phyloP scores from a whole-genome alignment of 805 yeast genomes.

The Lachancea kluyveri region DNA sequence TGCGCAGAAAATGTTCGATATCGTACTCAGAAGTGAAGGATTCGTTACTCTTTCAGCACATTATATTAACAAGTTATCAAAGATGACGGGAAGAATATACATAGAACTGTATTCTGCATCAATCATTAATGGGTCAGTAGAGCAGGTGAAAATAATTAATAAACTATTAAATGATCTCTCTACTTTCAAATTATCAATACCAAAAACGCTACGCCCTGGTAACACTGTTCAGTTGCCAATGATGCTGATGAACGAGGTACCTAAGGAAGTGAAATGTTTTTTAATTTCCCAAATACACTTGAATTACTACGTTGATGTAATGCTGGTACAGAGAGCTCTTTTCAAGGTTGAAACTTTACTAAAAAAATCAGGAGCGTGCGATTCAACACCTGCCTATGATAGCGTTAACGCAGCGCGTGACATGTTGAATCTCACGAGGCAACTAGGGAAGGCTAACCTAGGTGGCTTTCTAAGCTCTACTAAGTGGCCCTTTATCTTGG shows the following conservation, averaged over 20 bases:
- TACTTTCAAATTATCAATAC: constrained; percentile 3
- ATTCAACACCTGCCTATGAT: constrained; percentile 2
- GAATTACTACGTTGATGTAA: constrained; percentile 3
- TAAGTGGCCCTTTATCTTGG: constrained; percentile 5
- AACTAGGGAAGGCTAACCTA: constrained; percentile 1
- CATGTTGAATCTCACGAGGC: background rate
- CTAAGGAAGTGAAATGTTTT: constrained; percentile 1
- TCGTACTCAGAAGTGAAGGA: constrained; percentile 4
- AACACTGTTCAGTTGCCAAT: too few relatives aligned
- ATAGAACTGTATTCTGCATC: constrained; percentile 4
- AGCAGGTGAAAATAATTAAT: constrained; percentile 3
- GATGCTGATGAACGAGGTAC: constrained; percentile 5
- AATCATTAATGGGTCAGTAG: background rate
- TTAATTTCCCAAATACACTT: constrained; percentile 3
- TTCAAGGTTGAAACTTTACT: constrained; percentile 4
- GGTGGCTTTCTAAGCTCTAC: constrained; percentile 2
- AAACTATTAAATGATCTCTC: constrained; percentile 4
- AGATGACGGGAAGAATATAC: constrained; percentile 3
- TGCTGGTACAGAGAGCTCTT: constrained; percentile 4
- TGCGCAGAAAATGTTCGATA: constrained; percentile 2
- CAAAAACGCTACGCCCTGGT: constrained; percentile 4
- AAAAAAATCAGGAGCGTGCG: constrained; percentile 1
- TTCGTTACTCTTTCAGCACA: constrained; percentile 3
- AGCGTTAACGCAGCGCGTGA: constrained; percentile 5
- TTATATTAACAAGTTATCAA: background rate